Percentiles rank a stretch among this genome's conserved stretches.
These are phyloP conservation scores for Herpetospermum pedunculosum DNA, from an alignment of 306 rosid genomes.

Conservation along the genomic window DNA sequence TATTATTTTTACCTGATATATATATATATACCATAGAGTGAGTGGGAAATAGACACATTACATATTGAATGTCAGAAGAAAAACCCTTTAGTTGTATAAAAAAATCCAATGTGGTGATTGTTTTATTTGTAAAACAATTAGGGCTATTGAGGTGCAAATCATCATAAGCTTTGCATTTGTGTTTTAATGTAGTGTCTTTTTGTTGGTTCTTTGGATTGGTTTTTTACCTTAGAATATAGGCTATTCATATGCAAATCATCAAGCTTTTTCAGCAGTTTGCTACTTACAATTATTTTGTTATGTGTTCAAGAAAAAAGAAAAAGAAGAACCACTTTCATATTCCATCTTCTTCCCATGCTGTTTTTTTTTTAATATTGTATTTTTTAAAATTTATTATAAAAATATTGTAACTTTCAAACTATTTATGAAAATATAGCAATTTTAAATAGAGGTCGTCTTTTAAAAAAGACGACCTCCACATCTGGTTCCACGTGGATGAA, in stretches of 20 bases:
- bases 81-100: not conserved
- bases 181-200: not conserved
- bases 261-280: not conserved
- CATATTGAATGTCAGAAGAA: not conserved
- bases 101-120: not conserved
- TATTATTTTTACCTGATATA: not conserved
- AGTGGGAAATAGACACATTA: not conserved
- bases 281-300: not conserved
- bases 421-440: too few species aligned
- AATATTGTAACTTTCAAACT: too few species aligned
- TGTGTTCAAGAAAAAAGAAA: not conserved
- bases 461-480: too few species aligned
- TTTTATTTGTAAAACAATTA: not conserved
- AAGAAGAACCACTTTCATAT: not conserved
- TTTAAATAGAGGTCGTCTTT: too few species aligned
- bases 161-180: not conserved
- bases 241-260: not conserved
- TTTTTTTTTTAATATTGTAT: too few species aligned
- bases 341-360: not conserved
- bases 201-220: not conserved
- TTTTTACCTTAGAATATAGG: not conserved
- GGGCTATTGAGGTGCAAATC: not conserved
- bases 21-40: not conserved
- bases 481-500: too few species aligned
- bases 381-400: too few species aligned